phyloP scores from a whole-genome alignment of 1,284 basidiomycete species.

The Ceratobasidium sp. region DNA sequence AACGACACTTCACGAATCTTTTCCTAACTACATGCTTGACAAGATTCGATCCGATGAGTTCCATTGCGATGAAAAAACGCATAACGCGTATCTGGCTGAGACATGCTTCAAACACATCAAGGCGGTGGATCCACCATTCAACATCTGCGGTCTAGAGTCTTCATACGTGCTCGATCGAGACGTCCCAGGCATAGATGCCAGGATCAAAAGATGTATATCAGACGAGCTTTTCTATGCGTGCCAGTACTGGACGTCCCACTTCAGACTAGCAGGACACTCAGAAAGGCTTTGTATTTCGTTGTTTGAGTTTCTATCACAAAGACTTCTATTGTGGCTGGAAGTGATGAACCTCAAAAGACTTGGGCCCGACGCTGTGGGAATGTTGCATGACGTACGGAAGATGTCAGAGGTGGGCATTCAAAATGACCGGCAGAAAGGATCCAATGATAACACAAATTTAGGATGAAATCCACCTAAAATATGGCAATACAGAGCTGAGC shows the following conservation, averaged over 20 bases:
- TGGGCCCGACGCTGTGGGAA: neutral
- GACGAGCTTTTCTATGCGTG: too few relatives aligned
- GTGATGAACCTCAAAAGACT: too few relatives aligned
- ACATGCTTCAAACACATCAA: neutral
- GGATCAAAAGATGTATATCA: too few relatives aligned
- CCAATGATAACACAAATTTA: neutral
- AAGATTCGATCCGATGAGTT: too few relatives aligned
- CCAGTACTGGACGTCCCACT: neutral
- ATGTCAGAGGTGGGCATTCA: too few relatives aligned
- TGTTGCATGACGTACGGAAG: neutral
- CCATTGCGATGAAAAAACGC: neutral
- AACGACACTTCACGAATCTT: neutral
- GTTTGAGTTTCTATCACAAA: neutral
- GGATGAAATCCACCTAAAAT: neutral
- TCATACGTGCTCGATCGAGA: too few relatives aligned
- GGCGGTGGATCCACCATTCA: too few relatives aligned
- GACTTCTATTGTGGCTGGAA: constrained; percentile 28
- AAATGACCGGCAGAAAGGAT: neutral
- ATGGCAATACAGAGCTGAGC: neutral
- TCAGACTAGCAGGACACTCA: neutral
- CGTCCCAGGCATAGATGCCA: too few relatives aligned
- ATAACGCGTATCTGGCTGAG: neutral
- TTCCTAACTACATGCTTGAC: neutral
- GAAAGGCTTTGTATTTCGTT: neutral
- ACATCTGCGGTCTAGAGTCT: too few relatives aligned